Base-by-base conservation (phyloP, 2,329 filamentous ascomycete genomes). In the Lasiodiplodia sp. region DNA sequence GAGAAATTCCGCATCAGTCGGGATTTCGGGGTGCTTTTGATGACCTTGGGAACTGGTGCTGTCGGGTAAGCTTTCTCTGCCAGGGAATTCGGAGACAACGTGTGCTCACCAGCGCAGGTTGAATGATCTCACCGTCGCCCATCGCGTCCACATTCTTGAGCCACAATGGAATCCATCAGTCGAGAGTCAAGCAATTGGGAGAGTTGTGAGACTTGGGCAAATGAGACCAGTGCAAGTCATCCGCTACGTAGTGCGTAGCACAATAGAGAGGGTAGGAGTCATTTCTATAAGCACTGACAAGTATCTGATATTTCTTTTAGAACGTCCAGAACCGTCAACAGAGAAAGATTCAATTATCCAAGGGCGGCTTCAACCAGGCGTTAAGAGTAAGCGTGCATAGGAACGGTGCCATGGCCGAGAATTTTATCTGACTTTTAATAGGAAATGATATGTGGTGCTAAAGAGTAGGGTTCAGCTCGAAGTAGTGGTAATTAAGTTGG, bases 161-260 rank as follows among this genome's bases (percentile, higher is more conserved):
- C 76, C 75, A 25, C 75, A 77, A 55, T 76, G 75, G 74, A 77
- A 76, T 60, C 74, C 76, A 14, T 73, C 72, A 14, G 71, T 76
- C 10, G 75, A 76, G 64, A 70, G 69, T 2, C 75, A 78, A 58
- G 75, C 75, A n/a, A 69, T 78, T 2, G 72, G 68, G 18, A 69
- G 74, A 6, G 67, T 72, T 0, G 60, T 73, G n/a, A 67, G 75
- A 49, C 47, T 76, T 14, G 74, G 75, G 1, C 75, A 78, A 28
- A 69, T 60, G 23, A 65, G 55, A 1, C 25, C 69, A 12, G 73
- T 77, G 1, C 74, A 68, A 2, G 71, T 73, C 14, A 69, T 75
- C 7, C 69, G 75, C 37, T 77, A 75, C 58, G 68, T 74, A 21
- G 75, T 75, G 71, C 66, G 66, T 25, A 67, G 71, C 31, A 74